These are phyloP conservation scores for Colletotrichum liaoningense DNA, from an alignment of 2,329 filamentous ascomycete species.

Conservation along the genomic window DNA sequence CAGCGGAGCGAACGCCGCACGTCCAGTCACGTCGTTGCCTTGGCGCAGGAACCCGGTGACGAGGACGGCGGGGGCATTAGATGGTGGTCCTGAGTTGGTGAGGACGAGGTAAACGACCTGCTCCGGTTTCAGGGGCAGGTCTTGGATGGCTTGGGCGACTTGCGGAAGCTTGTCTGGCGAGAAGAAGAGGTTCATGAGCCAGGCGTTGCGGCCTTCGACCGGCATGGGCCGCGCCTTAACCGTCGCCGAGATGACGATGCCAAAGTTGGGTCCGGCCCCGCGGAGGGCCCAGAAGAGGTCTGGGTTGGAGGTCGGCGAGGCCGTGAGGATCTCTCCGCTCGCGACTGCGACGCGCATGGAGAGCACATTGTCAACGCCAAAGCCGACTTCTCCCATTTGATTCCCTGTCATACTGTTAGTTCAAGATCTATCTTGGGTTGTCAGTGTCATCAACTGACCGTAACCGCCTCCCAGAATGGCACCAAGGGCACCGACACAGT, in stretches of 20 bases:
- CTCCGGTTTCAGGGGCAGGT: conserved; percentile 47
- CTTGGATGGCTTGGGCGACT: conserved; percentile 49
- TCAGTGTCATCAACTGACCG: background rate
- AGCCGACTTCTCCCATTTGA: conserved; percentile 35
- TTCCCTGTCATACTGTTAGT: conserved; percentile 1
- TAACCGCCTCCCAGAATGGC: conserved; percentile 37
- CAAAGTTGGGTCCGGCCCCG: conserved; percentile 63
- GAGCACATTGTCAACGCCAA: conserved; percentile 46
- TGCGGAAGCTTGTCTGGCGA: conserved; percentile 42
- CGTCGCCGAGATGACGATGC: conserved; percentile 58
- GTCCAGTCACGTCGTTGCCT: conserved; percentile 45
- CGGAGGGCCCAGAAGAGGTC: conserved; percentile 62
- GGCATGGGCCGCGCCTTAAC: conserved; percentile 52
- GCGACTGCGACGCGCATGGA: conserved; percentile 44
- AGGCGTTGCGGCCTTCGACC: conserved; percentile 40
- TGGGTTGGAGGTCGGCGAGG: conserved; percentile 40
- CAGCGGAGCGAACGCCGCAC: conserved; percentile 48
- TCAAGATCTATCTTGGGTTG: too few relatives aligned
- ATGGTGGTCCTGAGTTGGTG: conserved; percentile 35
- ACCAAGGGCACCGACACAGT: conserved; percentile 41
- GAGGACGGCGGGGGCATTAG: conserved; percentile 42
- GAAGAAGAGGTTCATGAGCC: conserved; percentile 41
- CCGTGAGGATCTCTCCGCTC: conserved; percentile 40
- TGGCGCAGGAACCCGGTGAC: conserved; percentile 43
- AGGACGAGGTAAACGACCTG: conserved; percentile 50